phyloP scores from a whole-genome alignment of 805 yeast genomes.

The Saturnispora mendoncae region DNA sequence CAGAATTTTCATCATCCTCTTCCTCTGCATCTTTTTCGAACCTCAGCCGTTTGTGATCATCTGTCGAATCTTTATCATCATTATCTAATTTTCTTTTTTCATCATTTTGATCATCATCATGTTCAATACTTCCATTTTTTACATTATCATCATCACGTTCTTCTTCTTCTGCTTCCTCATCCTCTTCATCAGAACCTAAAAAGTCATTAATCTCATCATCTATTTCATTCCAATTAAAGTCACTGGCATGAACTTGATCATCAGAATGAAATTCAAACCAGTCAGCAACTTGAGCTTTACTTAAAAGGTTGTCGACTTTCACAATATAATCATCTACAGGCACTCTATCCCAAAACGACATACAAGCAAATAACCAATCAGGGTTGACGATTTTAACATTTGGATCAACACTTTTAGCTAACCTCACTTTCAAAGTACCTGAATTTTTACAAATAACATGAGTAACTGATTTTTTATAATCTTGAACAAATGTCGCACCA shows the following conservation, averaged over 20 bases:
- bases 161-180: conserved; percentile 20
- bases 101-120: conserved; percentile 20
- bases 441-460: conserved; percentile 81
- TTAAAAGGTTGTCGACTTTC: conserved; percentile 38
- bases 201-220: conserved; percentile 51
- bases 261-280: conserved; percentile 33
- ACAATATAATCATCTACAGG: conserved; percentile 54
- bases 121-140: conserved; percentile 17
- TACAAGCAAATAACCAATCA: conserved; percentile 85
- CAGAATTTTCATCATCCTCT: conserved; percentile 26
- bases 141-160: conserved; percentile 20
- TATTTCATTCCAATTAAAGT: conserved; percentile 43
- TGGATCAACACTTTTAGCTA: conserved; percentile 58
- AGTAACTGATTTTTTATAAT: conserved; percentile 65
- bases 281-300: conserved; percentile 37
- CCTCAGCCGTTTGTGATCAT: neutral
- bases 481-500: conserved; percentile 77
- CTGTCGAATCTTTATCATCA: neutral
- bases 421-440: conserved; percentile 74
- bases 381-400: conserved; percentile 72
- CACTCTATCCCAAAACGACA: conserved; percentile 67
- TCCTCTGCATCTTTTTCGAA: neutral
- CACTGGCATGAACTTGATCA: conserved; percentile 33
- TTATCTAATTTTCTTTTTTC: conserved; percentile 8
- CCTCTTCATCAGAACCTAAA: conserved; percentile 36